Base-by-base conservation (phyloP, 805 yeast species). In the Spathaspora boniae region DNA sequence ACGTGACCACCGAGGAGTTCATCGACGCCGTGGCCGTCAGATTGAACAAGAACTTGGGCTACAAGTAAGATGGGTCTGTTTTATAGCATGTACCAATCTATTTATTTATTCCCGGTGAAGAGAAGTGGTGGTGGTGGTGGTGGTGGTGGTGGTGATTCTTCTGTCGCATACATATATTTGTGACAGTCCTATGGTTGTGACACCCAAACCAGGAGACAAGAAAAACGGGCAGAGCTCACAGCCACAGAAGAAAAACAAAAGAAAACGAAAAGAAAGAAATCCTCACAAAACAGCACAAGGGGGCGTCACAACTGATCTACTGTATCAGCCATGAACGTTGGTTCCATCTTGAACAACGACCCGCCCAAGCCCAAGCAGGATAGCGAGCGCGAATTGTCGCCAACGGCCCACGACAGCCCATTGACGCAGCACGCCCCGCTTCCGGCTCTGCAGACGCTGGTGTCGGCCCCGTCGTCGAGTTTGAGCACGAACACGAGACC, bases 1-100 rank as follows among this genome's bases (percentile, higher is more conserved):
- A 86, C 50, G 97, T 88, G 26, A 82, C 94, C 34, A 91, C 97
- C 35, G 93, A 84, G 59, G 96, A 87, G 63, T 89, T 87, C 63
- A 78, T 89, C 49, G 85, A 80, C 45, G 83, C 82, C 25, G 97
- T 89, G 43, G 82, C 84, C 40, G 61, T 62, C 45, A 80, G 87
- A 60, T 74, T 88, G 53, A 53, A 56, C 38, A 54, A 52, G 41
- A 56, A 55, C 43, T 58, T 60, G 42, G 38, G 38, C 19, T 36
- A 34, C 15, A 34, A 38, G 20, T 26, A 7, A 26, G 8, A 26
- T 26, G 11, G 8, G 7, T 8, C 7, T 26, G 9, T 26, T 22
- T 22, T 11, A 22, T 22, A 12, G 12, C 12, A 12, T 11, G 11
- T 11, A 22, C 25, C 25, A 22, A 22, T 22, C 12, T 11, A 22